phyloP scores from a whole-genome alignment of 2,329 filamentous ascomycete genomes.

The Didymella pinodella region DNA sequence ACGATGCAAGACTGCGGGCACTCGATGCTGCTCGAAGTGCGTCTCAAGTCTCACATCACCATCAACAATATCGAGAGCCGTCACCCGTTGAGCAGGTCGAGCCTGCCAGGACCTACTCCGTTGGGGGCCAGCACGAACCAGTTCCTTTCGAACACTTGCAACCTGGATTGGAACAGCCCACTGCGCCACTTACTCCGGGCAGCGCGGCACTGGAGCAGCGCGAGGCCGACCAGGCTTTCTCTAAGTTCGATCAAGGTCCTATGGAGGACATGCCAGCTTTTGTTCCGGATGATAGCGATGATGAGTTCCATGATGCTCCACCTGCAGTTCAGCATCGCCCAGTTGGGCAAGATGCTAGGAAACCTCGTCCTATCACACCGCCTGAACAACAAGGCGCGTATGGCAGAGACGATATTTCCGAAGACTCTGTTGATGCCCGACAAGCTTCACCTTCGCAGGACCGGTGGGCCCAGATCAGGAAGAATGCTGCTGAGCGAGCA shows the following conservation, averaged over 20 bases:
- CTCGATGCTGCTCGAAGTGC: slow-evolving; percentile 34
- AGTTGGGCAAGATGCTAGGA: slow-evolving; percentile 21
- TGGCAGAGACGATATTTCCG: slow-evolving; percentile 50
- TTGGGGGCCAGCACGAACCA: slow-evolving; percentile 38
- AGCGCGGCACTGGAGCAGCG: slow-evolving; percentile 66
- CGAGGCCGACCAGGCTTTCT: slow-evolving; percentile 69
- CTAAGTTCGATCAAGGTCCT: slow-evolving; percentile 86
- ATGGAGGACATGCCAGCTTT: slow-evolving; percentile 87
- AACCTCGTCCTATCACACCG: slow-evolving; percentile 20
- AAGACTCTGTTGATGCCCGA: slow-evolving; percentile 52
- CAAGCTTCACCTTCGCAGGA: slow-evolving; percentile 64
- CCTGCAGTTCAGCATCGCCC: slow-evolving; percentile 38
- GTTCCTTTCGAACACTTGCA: slow-evolving; percentile 6
- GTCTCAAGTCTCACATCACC: slow-evolving; percentile 37
- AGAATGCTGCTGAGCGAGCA: slow-evolving; percentile 88
- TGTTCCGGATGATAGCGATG: slow-evolving; percentile 60
- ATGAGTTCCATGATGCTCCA: slow-evolving; percentile 30
- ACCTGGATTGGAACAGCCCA: slow-evolving; percentile 43
- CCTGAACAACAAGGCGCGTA: slow-evolving; percentile 31
- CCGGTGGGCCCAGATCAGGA: slow-evolving; percentile 94
- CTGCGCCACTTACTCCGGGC: slow-evolving; percentile 63
- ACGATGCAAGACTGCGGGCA: slow-evolving; percentile 30
- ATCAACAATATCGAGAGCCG: slow-evolving; percentile 33
- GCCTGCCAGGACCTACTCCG: slow-evolving; percentile 31
- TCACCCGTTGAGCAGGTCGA: slow-evolving; percentile 37